phyloP scores from a whole-genome alignment of 2,329 filamentous ascomycete genomes.

The Geosmithia flava region DNA sequence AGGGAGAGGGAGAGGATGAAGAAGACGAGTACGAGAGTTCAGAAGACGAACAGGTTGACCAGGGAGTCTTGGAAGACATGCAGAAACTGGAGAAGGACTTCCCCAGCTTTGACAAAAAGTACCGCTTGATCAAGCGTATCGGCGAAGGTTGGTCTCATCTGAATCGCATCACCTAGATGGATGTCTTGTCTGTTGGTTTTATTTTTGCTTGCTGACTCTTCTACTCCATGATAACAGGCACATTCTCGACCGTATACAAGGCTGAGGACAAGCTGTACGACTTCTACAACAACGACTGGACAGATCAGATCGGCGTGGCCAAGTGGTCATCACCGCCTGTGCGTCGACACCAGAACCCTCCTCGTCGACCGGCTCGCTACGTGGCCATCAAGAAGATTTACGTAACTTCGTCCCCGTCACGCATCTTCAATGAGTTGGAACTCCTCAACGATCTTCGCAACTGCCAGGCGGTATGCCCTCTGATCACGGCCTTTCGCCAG shows the following conservation, averaged over 20 bases:
- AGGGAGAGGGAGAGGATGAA: slow-evolving; percentile 24
- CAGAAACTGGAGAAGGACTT: slow-evolving; percentile 71
- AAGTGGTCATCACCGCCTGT: slow-evolving; percentile 59
- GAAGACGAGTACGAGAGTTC: slow-evolving; percentile 29
- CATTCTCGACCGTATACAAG: slow-evolving; percentile 98
- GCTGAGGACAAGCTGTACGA: slow-evolving; percentile 87
- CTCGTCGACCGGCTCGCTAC: slow-evolving; percentile 45
- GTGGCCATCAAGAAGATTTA: slow-evolving; percentile 99
- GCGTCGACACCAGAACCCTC: slow-evolving; percentile 32
- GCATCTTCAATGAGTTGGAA: slow-evolving; percentile 94
- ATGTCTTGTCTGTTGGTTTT: neutral
- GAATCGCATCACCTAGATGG: neutral
- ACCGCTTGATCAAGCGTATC: slow-evolving; percentile 89
- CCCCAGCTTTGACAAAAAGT: slow-evolving; percentile 70
- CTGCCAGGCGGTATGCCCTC: slow-evolving; percentile 77
- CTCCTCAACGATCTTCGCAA: slow-evolving; percentile 77
- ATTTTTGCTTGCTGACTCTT: slow-evolving; percentile 4
- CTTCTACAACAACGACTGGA: slow-evolving; percentile 77
- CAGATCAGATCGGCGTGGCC: slow-evolving; percentile 54
- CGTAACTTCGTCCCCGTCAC: slow-evolving; percentile 85
- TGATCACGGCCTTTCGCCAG: slow-evolving; percentile 93
- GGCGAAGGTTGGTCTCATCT: slow-evolving; percentile 58
- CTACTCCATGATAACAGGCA: slow-evolving; percentile 47
- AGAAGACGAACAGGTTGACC: slow-evolving; percentile 54
- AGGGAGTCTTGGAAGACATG: slow-evolving; percentile 73